Conservation (phyloP, 495 filamentous ascomycete species). For the Podospora australis region DNA sequence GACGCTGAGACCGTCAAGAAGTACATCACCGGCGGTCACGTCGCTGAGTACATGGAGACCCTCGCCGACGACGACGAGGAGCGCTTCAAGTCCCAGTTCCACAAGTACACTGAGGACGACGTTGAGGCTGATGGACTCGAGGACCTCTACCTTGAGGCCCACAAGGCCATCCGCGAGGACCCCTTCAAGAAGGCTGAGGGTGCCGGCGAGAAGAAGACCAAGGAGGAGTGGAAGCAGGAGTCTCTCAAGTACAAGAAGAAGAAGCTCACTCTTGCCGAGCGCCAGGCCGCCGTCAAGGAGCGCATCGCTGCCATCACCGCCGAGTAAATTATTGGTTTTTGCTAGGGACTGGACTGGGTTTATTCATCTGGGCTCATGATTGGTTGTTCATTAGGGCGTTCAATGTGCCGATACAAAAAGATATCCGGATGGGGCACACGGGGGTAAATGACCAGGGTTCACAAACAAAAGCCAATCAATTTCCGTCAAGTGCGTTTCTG, state of each 20-base stretch:
- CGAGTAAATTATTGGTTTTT: conserved; percentile 27
- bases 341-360: conserved; percentile 24
- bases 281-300: conserved; percentile 69
- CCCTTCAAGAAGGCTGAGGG: conserved; percentile 90
- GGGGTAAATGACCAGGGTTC: conserved; percentile 25
- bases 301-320: conserved; percentile 72
- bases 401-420: conserved; percentile 6
- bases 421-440: conserved; percentile 10
- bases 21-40: conserved; percentile 98
- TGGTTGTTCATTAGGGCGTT: conserved; percentile 27
- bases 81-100: conserved; percentile 97
- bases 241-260: conserved; percentile 72
- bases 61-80: conserved; percentile 99
- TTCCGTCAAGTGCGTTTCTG: background rate
- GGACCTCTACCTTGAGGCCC: conserved; percentile 91
- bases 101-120: conserved; percentile 92
- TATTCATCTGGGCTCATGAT: conserved; percentile 21
- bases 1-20: conserved; percentile 94
- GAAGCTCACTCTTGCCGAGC: conserved; percentile 78
- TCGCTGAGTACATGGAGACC: conserved; percentile 99
- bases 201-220: conserved; percentile 76
- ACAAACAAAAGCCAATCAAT: conserved; percentile 29
- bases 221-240: conserved; percentile 96
- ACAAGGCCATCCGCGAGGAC: conserved; percentile 95
- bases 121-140: conserved; percentile 94